Conservation (phyloP, 495 filamentous ascomycete genomes). For the Penicillium dipodomyicola region DNA sequence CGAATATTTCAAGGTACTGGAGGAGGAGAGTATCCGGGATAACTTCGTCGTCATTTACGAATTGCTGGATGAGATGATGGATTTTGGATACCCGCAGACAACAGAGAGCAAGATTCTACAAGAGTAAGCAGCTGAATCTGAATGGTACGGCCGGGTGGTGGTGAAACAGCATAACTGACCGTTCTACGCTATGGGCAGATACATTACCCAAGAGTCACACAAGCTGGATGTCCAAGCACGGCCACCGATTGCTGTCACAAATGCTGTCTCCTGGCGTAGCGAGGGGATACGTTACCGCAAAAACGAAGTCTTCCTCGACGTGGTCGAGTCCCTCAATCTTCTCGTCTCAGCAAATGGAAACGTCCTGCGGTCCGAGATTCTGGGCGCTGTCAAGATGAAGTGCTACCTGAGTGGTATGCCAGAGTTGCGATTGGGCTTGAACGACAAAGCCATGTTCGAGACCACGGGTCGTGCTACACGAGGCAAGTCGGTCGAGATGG, state of each 20-base stretch:
- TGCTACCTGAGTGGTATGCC: slow-evolving; percentile 99
- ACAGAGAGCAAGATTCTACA: slow-evolving; percentile 99
- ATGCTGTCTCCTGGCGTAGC: slow-evolving; percentile 95
- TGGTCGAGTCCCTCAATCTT: slow-evolving; percentile 95
- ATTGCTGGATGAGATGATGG: slow-evolving; percentile 99
- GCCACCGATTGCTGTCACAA: slow-evolving; percentile 99
- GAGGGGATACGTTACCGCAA: slow-evolving; percentile 99
- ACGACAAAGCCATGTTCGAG: slow-evolving; percentile 99
- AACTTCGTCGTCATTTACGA: slow-evolving; percentile 99
- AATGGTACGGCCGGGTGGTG: slow-evolving; percentile 2
- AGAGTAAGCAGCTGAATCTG: slow-evolving; percentile 54
- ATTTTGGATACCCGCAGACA: slow-evolving; percentile 98
- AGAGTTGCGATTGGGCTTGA: slow-evolving; percentile 88
- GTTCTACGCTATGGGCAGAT: slow-evolving; percentile 43
- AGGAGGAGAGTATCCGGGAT: slow-evolving; percentile 98
- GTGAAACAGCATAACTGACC: slow-evolving; percentile 14
- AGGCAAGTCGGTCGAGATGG: slow-evolving; percentile 99
- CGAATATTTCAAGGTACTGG: slow-evolving; percentile 99
- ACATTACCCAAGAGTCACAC: slow-evolving; percentile 99
- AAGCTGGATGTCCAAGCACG: slow-evolving; percentile 97
- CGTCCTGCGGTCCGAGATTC: slow-evolving; percentile 93
- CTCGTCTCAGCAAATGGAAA: slow-evolving; percentile 93
- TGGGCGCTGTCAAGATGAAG: slow-evolving; percentile 99
- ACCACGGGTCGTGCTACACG: slow-evolving; percentile 91
- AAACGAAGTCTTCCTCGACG: slow-evolving; percentile 98